These are phyloP conservation scores for Prunus davidiana DNA, from an alignment of 306 rosid genomes.

Conservation along the genomic window DNA sequence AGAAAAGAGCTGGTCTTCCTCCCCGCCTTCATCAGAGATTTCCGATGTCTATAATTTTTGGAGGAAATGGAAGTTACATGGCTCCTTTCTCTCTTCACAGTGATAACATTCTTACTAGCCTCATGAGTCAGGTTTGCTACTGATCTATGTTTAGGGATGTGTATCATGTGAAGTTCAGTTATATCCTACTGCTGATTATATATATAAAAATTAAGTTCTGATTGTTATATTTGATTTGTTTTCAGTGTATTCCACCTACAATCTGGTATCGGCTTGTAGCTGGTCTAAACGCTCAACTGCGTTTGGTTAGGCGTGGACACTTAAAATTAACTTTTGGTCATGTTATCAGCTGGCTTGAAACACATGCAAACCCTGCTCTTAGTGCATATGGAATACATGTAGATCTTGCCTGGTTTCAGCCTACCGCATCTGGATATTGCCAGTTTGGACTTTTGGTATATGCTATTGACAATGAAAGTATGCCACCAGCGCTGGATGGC, in stretches of 20 bases:
- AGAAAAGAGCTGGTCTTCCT: constrained; percentile 80
- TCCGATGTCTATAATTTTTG: constrained; percentile 82
- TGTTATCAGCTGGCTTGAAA: constrained; percentile 74
- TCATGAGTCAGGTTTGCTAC: constrained; percentile 82
- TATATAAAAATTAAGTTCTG: constrained; percentile 8
- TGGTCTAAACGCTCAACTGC: constrained; percentile 90
- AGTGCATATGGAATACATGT: constrained; percentile 51
- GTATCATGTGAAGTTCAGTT: constrained; percentile 16
- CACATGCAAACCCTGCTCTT: constrained; percentile 64
- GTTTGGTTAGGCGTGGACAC: constrained; percentile 72
- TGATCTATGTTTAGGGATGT: background rate
- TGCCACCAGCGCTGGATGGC: constrained; percentile 35
- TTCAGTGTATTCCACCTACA: constrained; percentile 83
- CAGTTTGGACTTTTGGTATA: constrained; percentile 70
- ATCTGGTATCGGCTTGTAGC: constrained; percentile 96
- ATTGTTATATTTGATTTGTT: constrained; percentile 17
- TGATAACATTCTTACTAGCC: constrained; percentile 83
- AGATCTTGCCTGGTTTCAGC: constrained; percentile 91
- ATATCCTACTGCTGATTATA: constrained; percentile 3
- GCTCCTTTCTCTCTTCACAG: constrained; percentile 77
- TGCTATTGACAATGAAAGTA: constrained; percentile 47
- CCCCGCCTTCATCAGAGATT: constrained; percentile 76
- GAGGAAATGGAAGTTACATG: constrained; percentile 96
- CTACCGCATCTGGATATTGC: constrained; percentile 85
- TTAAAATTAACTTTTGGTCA: constrained; percentile 57